Evolutionary conservation across 441 rosid genomes (phyloP).

Genomic region (Erodium texanum): DNA sequence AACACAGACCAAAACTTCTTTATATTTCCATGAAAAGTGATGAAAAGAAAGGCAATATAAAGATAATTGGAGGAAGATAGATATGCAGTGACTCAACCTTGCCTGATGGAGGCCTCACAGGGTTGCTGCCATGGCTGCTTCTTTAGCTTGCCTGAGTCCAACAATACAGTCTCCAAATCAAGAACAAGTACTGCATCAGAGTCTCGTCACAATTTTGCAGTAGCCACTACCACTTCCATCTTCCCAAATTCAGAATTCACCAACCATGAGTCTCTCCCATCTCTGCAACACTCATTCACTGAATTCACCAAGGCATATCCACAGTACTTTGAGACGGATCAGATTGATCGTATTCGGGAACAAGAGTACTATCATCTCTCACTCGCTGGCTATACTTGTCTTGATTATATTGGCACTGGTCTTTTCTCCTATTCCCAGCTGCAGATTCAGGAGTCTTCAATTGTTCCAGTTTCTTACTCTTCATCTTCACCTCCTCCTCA

Average conservation of each 20-base stretch:
- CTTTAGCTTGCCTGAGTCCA: slow-evolving; percentile 30
- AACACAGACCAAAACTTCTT: neutral
- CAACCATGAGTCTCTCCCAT: slow-evolving; percentile 68
- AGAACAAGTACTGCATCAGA: slow-evolving; percentile 32
- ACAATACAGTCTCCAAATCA: slow-evolving; percentile 21
- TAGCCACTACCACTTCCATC: slow-evolving; percentile 45
- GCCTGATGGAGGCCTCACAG: slow-evolving; percentile 33
- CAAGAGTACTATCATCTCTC: slow-evolving; percentile 63
- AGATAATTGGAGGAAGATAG: neutral
- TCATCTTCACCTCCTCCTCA: slow-evolving; percentile 21
- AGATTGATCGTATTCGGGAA: slow-evolving; percentile 53
- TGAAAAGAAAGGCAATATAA: neutral
- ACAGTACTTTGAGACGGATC: slow-evolving; percentile 40
- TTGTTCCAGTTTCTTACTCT: neutral
- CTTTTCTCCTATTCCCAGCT: slow-evolving; percentile 70
- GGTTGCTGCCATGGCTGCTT: slow-evolving; percentile 58
- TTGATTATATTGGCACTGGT: slow-evolving; percentile 86
- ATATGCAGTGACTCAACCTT: slow-evolving; percentile 35
- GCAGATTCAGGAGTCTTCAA: slow-evolving; percentile 20
- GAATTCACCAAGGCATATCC: slow-evolving; percentile 64
- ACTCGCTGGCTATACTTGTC: slow-evolving; percentile 53
- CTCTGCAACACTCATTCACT: slow-evolving; percentile 45
- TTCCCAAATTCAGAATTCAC: slow-evolving; percentile 64
- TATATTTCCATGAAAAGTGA: neutral
- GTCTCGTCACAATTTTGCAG: slow-evolving; percentile 48